phyloP scores from a whole-genome alignment of 768 basidiomycete species.

The Daedalea quercina region DNA sequence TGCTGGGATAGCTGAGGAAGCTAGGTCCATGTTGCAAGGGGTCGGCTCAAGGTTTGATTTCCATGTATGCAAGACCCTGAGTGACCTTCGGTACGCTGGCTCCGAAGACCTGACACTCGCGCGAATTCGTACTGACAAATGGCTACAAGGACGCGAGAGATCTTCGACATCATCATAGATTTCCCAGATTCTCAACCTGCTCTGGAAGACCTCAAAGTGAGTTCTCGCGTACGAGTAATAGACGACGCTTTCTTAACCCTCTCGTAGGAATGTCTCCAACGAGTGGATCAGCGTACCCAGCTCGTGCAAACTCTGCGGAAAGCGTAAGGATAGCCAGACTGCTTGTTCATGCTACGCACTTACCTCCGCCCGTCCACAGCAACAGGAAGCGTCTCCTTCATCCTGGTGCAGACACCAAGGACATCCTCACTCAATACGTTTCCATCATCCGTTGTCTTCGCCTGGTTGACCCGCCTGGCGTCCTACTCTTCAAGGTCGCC shows the following conservation, averaged over 20 bases:
- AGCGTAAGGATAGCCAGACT: slow-evolving; percentile 44
- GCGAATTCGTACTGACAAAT: not conserved
- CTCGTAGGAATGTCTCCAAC: slow-evolving; percentile 65
- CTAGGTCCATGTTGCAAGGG: slow-evolving; percentile 63
- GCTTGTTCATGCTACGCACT: not conserved
- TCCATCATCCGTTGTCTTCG: slow-evolving; percentile 87
- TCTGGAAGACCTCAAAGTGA: slow-evolving; percentile 78
- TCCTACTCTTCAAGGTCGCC: slow-evolving; percentile 88
- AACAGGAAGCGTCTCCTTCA: slow-evolving; percentile 86
- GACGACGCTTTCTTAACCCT: not conserved
- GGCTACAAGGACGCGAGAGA: slow-evolving; percentile 58
- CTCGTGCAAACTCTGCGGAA: slow-evolving; percentile 74
- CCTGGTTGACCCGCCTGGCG: slow-evolving; percentile 87
- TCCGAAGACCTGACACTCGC: not conserved
- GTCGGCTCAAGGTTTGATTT: slow-evolving; percentile 85
- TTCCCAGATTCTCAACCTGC: slow-evolving; percentile 85
- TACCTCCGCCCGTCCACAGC: slow-evolving; percentile 30
- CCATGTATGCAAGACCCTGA: slow-evolving; percentile 86
- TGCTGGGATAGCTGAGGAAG: slow-evolving; percentile 52
- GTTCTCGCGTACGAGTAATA: not conserved
- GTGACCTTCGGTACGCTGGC: slow-evolving; percentile 64
- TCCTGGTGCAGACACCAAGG: slow-evolving; percentile 91
- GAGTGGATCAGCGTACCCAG: slow-evolving; percentile 72
- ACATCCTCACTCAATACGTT: slow-evolving; percentile 87
- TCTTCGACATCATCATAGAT: slow-evolving; percentile 95